A percentile compares a stretch with the other conserved stretches of the same genome.
Evolutionary conservation across 2,329 filamentous ascomycete species (phyloP).

Genomic region (Cladophialophora psammophila): DNA sequence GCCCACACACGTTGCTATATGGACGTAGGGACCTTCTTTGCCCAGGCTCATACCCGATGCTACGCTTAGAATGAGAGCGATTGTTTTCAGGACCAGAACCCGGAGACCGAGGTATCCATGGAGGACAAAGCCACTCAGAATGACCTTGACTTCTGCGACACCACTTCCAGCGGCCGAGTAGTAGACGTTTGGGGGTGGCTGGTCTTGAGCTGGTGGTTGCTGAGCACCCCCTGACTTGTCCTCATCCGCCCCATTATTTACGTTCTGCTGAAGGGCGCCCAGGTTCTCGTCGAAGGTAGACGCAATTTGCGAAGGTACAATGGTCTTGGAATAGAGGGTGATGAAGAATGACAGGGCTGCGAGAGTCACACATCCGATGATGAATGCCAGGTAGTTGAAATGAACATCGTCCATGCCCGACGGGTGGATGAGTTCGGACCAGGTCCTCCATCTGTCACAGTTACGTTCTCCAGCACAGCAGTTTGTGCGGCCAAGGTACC

Average conservation of each 20-base stretch:
- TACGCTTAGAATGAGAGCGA: conserved; percentile 84
- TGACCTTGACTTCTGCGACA: conserved; percentile 96
- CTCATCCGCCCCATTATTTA: conserved; percentile 53
- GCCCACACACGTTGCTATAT: conserved; percentile 92
- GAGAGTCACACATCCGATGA: conserved; percentile 73
- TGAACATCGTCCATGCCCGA: conserved; percentile 59
- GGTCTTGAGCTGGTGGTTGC: conserved; percentile 46
- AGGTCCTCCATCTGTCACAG: conserved; percentile 68
- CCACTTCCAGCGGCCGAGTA: conserved; percentile 96
- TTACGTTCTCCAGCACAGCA: conserved; percentile 65
- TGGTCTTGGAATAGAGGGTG: conserved; percentile 89
- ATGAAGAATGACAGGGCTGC: conserved; percentile 77
- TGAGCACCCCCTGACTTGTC: conserved; percentile 50
- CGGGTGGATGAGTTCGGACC: conserved; percentile 69
- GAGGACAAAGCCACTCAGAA: conserved; percentile 95
- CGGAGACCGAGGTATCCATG: conserved; percentile 92
- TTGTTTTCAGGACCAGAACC: conserved; percentile 84
- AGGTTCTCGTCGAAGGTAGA: conserved; percentile 93
- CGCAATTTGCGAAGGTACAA: conserved; percentile 81
- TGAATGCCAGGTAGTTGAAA: conserved; percentile 80
- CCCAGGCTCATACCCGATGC: conserved; percentile 91
- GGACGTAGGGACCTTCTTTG: conserved; percentile 96
- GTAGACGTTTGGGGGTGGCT: conserved; percentile 66
- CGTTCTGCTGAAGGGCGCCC: conserved; percentile 61
- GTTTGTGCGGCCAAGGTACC: conserved; percentile 75